These are phyloP conservation scores for Rhizopus stolonifer DNA, from an alignment of 371 early-diverging fungal species.

Conservation along the genomic window DNA sequence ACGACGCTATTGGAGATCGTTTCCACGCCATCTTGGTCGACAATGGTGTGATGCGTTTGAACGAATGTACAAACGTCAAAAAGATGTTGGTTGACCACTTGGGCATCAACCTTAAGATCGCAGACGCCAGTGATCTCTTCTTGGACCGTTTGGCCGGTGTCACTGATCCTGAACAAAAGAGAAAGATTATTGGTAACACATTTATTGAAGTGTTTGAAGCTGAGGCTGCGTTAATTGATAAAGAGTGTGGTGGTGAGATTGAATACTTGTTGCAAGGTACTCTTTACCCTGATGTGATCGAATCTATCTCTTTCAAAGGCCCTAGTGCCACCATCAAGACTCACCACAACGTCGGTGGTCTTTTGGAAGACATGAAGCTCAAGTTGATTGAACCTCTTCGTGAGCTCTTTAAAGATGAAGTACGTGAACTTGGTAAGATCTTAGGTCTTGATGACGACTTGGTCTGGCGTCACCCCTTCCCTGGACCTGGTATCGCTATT, in stretches of 20 bases:
- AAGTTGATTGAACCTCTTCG: slow-evolving; percentile 97
- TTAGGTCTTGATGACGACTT: slow-evolving; percentile 92
- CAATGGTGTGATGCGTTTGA: slow-evolving; percentile 97
- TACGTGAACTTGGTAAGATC: slow-evolving; percentile 87
- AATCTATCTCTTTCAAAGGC: slow-evolving; percentile 97
- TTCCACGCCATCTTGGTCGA: slow-evolving; percentile 98
- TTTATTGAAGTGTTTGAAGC: slow-evolving; percentile 96
- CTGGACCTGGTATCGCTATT: slow-evolving; percentile 98
- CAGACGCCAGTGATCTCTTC: slow-evolving; percentile 88
- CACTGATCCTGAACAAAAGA: slow-evolving; percentile 94
- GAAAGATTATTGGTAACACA: slow-evolving; percentile 98
- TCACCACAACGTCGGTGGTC: slow-evolving; percentile 98
- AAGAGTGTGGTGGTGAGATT: slow-evolving; percentile 70
- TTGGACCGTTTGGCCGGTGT: slow-evolving; percentile 85
- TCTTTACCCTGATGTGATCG: slow-evolving; percentile 98
- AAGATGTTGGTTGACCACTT: slow-evolving; percentile 82
- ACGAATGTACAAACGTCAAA: slow-evolving; percentile 88
- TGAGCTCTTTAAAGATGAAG: slow-evolving; percentile 98
- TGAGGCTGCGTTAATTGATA: slow-evolving; percentile 88
- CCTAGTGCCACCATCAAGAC: slow-evolving; percentile 98
- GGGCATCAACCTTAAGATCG: slow-evolving; percentile 93
- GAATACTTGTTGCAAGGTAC: slow-evolving; percentile 97
- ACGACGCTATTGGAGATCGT: slow-evolving; percentile 95
- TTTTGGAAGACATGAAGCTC: slow-evolving; percentile 93
- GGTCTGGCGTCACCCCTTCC: slow-evolving; percentile 98